Conservation (phyloP, 805 yeast species). For the Metschnikowia santaceciliae region DNA sequence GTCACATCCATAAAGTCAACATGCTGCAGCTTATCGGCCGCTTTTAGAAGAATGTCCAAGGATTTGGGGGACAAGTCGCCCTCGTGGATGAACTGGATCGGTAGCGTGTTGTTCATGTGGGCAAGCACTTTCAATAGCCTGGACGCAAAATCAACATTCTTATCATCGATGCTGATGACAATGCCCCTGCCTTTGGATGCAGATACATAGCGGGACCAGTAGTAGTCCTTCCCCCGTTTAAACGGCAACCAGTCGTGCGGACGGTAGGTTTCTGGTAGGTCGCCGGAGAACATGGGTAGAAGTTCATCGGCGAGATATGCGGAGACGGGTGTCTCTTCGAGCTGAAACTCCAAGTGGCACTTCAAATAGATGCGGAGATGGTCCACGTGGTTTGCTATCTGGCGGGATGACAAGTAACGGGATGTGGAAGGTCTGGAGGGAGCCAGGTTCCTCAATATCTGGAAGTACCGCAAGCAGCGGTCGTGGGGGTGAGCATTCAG, state of each 20-base stretch:
- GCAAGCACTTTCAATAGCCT: slow-evolving; percentile 11
- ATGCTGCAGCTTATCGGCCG: slow-evolving; percentile 6
- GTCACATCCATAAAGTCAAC: slow-evolving; percentile 17
- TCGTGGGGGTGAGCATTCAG: slow-evolving; percentile 6
- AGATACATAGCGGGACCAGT: slow-evolving; percentile 9
- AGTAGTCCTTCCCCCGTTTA: slow-evolving; percentile 2
- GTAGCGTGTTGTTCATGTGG: slow-evolving; percentile 11
- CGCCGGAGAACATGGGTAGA: slow-evolving; percentile 15
- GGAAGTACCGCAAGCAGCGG: slow-evolving; percentile 12
- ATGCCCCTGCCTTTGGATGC: slow-evolving; percentile 14
- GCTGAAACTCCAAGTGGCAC: slow-evolving; percentile 10
- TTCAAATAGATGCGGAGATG: slow-evolving; percentile 13
- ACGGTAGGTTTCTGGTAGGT: slow-evolving; percentile 6
- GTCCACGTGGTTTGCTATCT: slow-evolving; percentile 14
- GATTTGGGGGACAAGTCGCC: slow-evolving; percentile 11
- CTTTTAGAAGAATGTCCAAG: slow-evolving; percentile 1
- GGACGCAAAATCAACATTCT: slow-evolving; percentile 12
- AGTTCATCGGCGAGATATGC: slow-evolving; percentile 11
- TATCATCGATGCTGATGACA: slow-evolving; percentile 14
- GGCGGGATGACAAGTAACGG: slow-evolving; percentile 7
- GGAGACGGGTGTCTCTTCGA: slow-evolving; percentile 6
- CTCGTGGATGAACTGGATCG: slow-evolving; percentile 15
- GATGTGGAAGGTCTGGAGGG: slow-evolving; percentile 11
- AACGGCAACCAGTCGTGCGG: slow-evolving; percentile 8
- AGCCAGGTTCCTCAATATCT: slow-evolving; percentile 6